Conservation (phyloP, 176 grass and related monocot genomes). For the Stipa capillata region DNA sequence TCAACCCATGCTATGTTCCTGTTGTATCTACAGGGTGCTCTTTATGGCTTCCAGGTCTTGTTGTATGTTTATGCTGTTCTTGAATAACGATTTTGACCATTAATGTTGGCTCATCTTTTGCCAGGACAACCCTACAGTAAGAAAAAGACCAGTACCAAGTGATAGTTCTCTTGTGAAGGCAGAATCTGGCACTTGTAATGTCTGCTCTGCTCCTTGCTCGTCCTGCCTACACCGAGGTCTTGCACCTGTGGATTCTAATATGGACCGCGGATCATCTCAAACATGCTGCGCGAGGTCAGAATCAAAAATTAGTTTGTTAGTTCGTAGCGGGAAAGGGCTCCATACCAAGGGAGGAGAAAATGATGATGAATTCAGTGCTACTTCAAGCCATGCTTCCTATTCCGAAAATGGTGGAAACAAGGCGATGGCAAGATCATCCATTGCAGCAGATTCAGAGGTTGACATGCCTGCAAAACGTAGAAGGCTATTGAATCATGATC, state of each 20-base stretch:
- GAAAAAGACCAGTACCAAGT: constrained; percentile 25
- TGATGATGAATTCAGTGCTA: constrained; percentile 53
- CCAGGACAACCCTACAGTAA: constrained; percentile 28
- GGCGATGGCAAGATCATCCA: constrained; percentile 16
- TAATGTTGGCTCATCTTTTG: constrained; percentile 12
- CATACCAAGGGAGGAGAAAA: constrained; percentile 26
- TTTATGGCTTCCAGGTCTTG: neutral
- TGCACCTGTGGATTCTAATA: constrained; percentile 27
- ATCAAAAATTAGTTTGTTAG: constrained; percentile 32
- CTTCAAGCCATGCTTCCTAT: constrained; percentile 56
- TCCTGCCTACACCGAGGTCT: constrained; percentile 56
- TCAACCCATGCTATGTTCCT: neutral
- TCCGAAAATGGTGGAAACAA: constrained; percentile 60
- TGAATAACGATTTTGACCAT: neutral
- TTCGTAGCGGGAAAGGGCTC: constrained; percentile 22
- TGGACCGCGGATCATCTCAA: constrained; percentile 55
- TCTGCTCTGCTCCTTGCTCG: constrained; percentile 69
- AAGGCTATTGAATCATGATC: constrained; percentile 30
- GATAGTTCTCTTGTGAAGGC: constrained; percentile 18
- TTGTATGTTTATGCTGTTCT: neutral
- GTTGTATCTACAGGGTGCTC: neutral
- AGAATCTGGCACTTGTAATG: constrained; percentile 72
- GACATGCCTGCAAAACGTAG: constrained; percentile 55
- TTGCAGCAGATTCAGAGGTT: constrained; percentile 49
- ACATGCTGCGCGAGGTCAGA: constrained; percentile 42